These are phyloP conservation scores for Thelonectria rubi DNA, from an alignment of 2,329 filamentous ascomycete genomes.

Conservation along the genomic window DNA sequence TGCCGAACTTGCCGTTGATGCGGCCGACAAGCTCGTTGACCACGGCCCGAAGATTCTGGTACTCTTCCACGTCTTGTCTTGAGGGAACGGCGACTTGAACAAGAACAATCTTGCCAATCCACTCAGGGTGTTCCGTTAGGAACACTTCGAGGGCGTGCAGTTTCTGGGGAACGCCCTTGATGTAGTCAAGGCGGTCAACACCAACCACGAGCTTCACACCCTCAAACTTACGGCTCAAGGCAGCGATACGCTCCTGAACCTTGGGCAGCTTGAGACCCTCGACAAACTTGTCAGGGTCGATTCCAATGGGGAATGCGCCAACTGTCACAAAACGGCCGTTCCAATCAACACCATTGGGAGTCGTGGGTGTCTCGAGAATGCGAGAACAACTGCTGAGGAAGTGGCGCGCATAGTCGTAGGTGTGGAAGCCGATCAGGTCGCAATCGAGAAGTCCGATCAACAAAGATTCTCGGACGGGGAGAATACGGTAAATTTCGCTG, in stretches of 20 bases:
- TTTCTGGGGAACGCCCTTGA: conserved; percentile 98
- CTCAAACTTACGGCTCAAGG: conserved; percentile 88
- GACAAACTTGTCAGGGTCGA: conserved; percentile 95
- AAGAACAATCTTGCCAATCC: conserved; percentile 96
- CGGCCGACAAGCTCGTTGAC: conserved; percentile 96
- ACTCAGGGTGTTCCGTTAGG: conserved; percentile 94
- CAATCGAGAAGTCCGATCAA: conserved; percentile 89
- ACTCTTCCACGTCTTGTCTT: conserved; percentile 95
- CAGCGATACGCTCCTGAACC: conserved; percentile 86
- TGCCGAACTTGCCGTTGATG: conserved; percentile 97
- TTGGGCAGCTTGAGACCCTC: conserved; percentile 86
- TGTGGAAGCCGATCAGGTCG: conserved; percentile 97
- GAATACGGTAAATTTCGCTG: conserved; percentile 94
- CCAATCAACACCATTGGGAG: conserved; percentile 92
- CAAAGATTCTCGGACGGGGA: conserved; percentile 90
- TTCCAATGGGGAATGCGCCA: conserved; percentile 96
- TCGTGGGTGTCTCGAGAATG: conserved; percentile 82
- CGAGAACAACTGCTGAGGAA: conserved; percentile 97
- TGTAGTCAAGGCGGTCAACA: conserved; percentile 96
- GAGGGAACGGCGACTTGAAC: conserved; percentile 96
- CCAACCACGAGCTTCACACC: conserved; percentile 97
- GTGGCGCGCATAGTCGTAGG: conserved; percentile 98
- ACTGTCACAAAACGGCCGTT: conserved; percentile 89
- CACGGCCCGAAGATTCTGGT: conserved; percentile 93
- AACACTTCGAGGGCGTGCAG: conserved; percentile 96